Conservation (phyloP, 805 yeast species). For the Teunomyces tritomae region DNA sequence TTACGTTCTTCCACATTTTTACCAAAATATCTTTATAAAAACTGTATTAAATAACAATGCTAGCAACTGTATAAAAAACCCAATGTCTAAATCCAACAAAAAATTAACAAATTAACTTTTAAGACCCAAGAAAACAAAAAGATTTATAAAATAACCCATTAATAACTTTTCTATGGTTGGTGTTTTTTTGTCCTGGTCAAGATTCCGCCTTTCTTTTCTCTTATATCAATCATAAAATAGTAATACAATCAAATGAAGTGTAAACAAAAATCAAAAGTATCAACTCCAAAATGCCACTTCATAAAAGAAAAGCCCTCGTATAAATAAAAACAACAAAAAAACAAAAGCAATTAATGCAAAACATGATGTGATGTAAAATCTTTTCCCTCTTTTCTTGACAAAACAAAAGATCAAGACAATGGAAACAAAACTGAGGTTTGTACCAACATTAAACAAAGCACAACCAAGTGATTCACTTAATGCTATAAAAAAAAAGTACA, state of each 20-base stretch:
- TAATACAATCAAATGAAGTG: slow-evolving; percentile 12
- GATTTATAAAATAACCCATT: slow-evolving; percentile 23
- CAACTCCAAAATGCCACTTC: slow-evolving; percentile 4
- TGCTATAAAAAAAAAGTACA: neutral
- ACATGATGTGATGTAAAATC: slow-evolving; percentile 14
- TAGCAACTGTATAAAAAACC: slow-evolving; percentile 17
- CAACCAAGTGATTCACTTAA: slow-evolving; percentile 13
- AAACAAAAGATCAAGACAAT: slow-evolving; percentile 22
- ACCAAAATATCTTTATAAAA: slow-evolving; percentile 18
- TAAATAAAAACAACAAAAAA: slow-evolving; percentile 16
- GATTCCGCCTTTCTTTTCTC: slow-evolving; percentile 6
- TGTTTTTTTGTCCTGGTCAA: slow-evolving; percentile 13
- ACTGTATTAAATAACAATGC: slow-evolving; percentile 18
- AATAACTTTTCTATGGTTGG: slow-evolving; percentile 22
- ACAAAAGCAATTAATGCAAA: slow-evolving; percentile 24
- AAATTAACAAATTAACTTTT: slow-evolving; percentile 18
- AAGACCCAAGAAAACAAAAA: slow-evolving; percentile 20
- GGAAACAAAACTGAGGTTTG: slow-evolving; percentile 13
- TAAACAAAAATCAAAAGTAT: slow-evolving; percentile 5
- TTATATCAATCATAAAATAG: slow-evolving; percentile 8
- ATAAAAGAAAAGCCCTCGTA: slow-evolving; percentile 10
- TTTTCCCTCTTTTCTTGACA: slow-evolving; percentile 17
- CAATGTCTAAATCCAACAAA: slow-evolving; percentile 43
- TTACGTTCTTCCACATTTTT: neutral
- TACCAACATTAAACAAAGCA: slow-evolving; percentile 9